These are phyloP conservation scores for Phytophthora macrochlamydospora DNA, from an alignment of 352 stramenopile species.

Conservation along the genomic window DNA sequence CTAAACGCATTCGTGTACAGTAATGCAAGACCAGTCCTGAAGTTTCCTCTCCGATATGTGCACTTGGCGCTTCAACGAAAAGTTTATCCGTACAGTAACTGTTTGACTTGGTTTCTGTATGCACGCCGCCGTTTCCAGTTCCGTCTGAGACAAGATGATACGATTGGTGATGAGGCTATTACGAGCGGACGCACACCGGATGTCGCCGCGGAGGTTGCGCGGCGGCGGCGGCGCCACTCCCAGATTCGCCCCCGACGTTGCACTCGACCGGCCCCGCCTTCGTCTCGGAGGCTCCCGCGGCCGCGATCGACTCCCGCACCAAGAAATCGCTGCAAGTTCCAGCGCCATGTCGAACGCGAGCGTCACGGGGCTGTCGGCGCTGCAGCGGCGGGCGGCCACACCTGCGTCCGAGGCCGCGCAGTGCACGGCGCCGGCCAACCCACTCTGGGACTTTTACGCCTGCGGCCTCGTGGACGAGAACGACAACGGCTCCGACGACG, in stretches of 20 bases:
- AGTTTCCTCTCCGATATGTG: too few species aligned
- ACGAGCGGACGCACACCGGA: conserved; percentile 20
- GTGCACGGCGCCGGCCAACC: conserved; percentile 18
- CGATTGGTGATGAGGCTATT: conserved; percentile 9
- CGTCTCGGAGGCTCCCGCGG: conserved; percentile 20
- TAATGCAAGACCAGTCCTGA: too few species aligned
- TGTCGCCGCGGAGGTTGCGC: neutral
- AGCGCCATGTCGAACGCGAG: conserved; percentile 26
- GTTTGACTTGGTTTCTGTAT: too few species aligned
- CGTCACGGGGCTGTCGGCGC: conserved; percentile 21
- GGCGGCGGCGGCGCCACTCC: conserved; percentile 15
- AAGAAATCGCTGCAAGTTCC: neutral
- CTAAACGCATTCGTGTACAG: conserved; percentile 20
- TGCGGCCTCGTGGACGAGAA: conserved; percentile 59
- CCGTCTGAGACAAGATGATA: neutral
- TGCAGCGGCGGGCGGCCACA: conserved; percentile 18
- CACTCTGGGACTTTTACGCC: conserved; percentile 66
- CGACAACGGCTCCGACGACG: conserved; percentile 40
- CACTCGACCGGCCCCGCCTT: conserved; percentile 1
- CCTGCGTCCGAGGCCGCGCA: conserved; percentile 4
- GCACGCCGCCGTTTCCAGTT: too few species aligned
- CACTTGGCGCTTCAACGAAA: too few species aligned
- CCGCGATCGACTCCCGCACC: conserved; percentile 20
- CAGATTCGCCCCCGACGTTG: conserved; percentile 21
- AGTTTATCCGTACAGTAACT: too few species aligned